Percentiles rank a stretch among this genome's conserved stretches.
These are phyloP conservation scores for Sugiyamaella marilandica DNA, from an alignment of 805 yeast genomes.

Conservation along the genomic window DNA sequence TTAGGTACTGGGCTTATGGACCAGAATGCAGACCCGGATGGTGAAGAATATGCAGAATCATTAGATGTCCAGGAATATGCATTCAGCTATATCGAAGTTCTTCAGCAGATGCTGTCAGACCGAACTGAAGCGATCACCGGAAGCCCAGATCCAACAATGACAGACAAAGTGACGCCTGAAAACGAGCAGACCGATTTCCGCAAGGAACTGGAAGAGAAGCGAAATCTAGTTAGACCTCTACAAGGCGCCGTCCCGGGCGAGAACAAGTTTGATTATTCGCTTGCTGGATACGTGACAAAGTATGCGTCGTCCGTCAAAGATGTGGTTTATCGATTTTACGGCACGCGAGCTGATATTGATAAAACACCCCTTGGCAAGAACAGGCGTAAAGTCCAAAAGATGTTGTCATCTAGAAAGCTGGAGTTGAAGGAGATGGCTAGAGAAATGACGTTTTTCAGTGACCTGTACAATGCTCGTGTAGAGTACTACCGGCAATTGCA, in stretches of 20 bases:
- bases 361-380: constrained; percentile 5
- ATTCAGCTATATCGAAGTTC: constrained; percentile 30
- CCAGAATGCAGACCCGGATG: constrained; percentile 48
- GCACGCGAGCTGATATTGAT: constrained; percentile 4
- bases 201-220: constrained; percentile 19
- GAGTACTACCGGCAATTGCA: constrained; percentile 83
- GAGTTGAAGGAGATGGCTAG: constrained; percentile 12
- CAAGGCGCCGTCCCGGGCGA: constrained; percentile 11
- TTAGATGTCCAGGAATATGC: constrained; percentile 71
- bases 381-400: background rate
- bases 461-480: constrained; percentile 71
- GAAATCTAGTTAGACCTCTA: constrained; percentile 21
- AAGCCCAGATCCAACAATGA: constrained; percentile 24
- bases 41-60: constrained; percentile 74
- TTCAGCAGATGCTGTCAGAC: constrained; percentile 36
- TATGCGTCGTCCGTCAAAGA: background rate
- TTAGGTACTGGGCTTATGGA: constrained; percentile 52
- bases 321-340: background rate
- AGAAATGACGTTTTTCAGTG: constrained; percentile 43
- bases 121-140: constrained; percentile 41
- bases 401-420: constrained; percentile 4
- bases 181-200: constrained; percentile 23
- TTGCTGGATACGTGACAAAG: constrained; percentile 5
- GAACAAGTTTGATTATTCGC: constrained; percentile 2
- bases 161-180: constrained; percentile 21